phyloP scores from a whole-genome alignment of 2,329 filamentous ascomycete species.

The Calonectria hawksworthii region DNA sequence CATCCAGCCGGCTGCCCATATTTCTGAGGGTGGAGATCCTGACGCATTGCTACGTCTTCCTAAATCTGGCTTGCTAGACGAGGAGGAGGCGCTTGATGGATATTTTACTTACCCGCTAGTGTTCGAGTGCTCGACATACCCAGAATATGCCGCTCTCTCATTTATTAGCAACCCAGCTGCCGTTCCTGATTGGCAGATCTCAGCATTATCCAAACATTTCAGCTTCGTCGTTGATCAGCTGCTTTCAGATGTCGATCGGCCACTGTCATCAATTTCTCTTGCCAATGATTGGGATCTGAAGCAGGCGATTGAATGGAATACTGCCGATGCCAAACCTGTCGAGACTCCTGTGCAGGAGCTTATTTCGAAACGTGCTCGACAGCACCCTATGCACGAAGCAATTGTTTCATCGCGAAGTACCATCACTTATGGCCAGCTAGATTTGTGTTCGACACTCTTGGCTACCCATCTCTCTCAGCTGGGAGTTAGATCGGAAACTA shows the following conservation, averaged over 20 bases:
- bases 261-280: background rate
- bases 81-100: background rate
- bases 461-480: constrained; percentile 11
- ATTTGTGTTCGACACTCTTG: constrained; percentile 1
- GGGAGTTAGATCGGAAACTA: constrained; percentile 13
- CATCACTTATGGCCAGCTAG: constrained; percentile 37
- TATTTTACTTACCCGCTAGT: constrained; percentile 9
- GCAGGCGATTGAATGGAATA: background rate
- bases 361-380: constrained; percentile 16
- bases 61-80: constrained; percentile 20
- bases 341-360: constrained; percentile 35
- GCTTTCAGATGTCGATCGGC: background rate
- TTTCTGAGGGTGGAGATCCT: background rate
- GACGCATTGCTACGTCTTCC: background rate
- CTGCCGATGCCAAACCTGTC: background rate
- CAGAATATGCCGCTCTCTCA: background rate
- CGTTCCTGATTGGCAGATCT: background rate
- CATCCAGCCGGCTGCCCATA: constrained; percentile 11
- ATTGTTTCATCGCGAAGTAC: constrained; percentile 42
- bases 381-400: constrained; percentile 23
- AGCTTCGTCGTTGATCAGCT: background rate
- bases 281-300: background rate
- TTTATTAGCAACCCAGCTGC: background rate
- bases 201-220: background rate
- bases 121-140: background rate